Conservation (phyloP, 1,284 basidiomycete species). For the Melampsora larici-populina region DNA sequence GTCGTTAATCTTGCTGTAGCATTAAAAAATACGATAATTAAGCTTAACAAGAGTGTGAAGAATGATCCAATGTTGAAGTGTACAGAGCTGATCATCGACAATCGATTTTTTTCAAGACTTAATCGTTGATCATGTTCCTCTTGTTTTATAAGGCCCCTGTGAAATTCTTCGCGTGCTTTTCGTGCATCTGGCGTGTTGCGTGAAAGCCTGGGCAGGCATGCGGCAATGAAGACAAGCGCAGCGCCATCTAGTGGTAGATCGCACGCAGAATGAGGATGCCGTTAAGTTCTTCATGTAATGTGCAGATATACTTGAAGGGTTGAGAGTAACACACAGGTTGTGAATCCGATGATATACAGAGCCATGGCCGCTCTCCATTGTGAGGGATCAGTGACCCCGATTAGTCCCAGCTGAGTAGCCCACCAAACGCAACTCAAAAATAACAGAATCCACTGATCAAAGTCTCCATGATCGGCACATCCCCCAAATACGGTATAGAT, state of each 20-base stretch:
- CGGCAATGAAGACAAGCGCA: slow-evolving; percentile 4
- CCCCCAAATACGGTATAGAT: slow-evolving; percentile 2
- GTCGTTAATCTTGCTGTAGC: neutral
- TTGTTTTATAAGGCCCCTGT: slow-evolving; percentile 3
- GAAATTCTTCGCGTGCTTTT: neutral
- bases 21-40: neutral
- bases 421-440: neutral
- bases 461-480: neutral
- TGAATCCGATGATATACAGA: slow-evolving; percentile 6
- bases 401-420: neutral
- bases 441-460: slow-evolving; percentile 2
- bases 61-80: slow-evolving; percentile 41
- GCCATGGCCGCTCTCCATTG: slow-evolving; percentile 4
- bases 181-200: slow-evolving; percentile 22
- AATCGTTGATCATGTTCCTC: neutral
- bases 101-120: slow-evolving; percentile 28
- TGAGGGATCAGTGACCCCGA: neutral
- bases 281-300: neutral
- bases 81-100: slow-evolving; percentile 36
- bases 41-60: slow-evolving; percentile 3
- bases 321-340: neutral
- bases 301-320: neutral
- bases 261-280: neutral
- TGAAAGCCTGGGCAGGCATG: slow-evolving; percentile 30
- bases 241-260: neutral